Base-by-base conservation (phyloP, 2,329 filamentous ascomycete genomes). In the Xylaria sp. region DNA sequence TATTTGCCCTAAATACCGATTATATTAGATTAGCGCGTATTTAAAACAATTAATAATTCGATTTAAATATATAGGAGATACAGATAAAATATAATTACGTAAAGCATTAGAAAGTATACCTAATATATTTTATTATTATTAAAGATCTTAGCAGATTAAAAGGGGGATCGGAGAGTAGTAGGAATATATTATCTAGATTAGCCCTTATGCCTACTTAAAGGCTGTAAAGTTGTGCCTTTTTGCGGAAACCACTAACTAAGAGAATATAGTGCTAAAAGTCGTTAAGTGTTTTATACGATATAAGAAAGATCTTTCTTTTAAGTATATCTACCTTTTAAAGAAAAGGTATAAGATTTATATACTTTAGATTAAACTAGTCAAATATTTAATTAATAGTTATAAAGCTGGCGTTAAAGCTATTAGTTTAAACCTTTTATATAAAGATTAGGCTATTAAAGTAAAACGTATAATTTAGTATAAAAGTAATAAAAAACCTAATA, bases 211-310 rank as follows among this genome's bases (percentile, higher is more conserved):
- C 21, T 56, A 56, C 35, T 56, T 21, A 31, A 46, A 47, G 42
- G 40, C 53, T 56, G 17, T 56, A 56, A 17, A 56, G 53, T 21
- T 31, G 42, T 25, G 35, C 31, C 1, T 54, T 17, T 12, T 54
- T 17, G 37, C 37, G 31, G 31, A 14, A 8, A 43, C 37, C 17
- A 25, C 17, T 56, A 28, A 56, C 53, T 15, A 56, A 56, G 25
- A 56, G 35, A 1, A 56, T 31, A 56, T 17, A 31, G 19, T 56
- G 53, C 53, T 21, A 56, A 46, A 47, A 19, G 15, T 56, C 35
- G 42, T 56, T 56, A 19, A 56, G 42, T 42, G 53, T 56, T 15
- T 56, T 56, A 15, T 56, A 47, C n/a, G 21, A 56, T 31, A 56
- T 54, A 31, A 17, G 17, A 14, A 52, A 54, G 15, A 54, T 54